Conservation (phyloP, 495 filamentous ascomycete species). For the Aspergillus indologenus region DNA sequence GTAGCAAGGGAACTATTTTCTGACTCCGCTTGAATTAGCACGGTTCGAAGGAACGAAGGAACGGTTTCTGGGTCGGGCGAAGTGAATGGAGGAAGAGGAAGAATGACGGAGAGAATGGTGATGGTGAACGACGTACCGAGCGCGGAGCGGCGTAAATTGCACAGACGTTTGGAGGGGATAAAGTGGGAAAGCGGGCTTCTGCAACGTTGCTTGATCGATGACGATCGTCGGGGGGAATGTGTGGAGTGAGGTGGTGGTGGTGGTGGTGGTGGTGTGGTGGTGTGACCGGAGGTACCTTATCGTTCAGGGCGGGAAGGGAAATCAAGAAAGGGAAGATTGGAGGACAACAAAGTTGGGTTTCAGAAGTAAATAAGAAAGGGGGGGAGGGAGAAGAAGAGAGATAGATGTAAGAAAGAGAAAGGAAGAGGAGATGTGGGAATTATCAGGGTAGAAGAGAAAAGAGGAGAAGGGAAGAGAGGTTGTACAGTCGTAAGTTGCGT, state of each 20-base stretch:
- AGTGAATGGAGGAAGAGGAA: not conserved
- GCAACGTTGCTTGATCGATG: slow-evolving; percentile 20
- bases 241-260: slow-evolving; percentile 8
- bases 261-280: too few relatives aligned
- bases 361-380: slow-evolving; percentile 2
- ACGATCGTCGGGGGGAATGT: slow-evolving; percentile 6
- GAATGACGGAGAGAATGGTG: slow-evolving; percentile 3
- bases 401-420: slow-evolving; percentile 13
- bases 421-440: slow-evolving; percentile 11
- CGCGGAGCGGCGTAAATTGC: slow-evolving; percentile 13
- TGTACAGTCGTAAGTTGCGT: slow-evolving; percentile 20
- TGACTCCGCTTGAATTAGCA: not conserved
- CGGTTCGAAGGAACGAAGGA: not conserved
- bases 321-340: slow-evolving; percentile 8
- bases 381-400: slow-evolving; percentile 12
- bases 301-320: slow-evolving; percentile 1
- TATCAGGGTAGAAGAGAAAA: slow-evolving; percentile 10
- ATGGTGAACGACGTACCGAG: not conserved
- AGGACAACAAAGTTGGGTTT: slow-evolving; percentile 7
- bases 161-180: slow-evolving; percentile 13
- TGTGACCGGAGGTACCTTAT: slow-evolving; percentile 17
- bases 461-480: slow-evolving; percentile 19
- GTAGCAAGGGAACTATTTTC: not conserved
- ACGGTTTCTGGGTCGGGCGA: not conserved
- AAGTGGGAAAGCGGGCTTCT: slow-evolving; percentile 16